Evolutionary conservation across 1,139 yeast genomes (phyloP), one percentile per base, ranked within the genome.

Genomic region (Kazachstania sp.): DNA sequence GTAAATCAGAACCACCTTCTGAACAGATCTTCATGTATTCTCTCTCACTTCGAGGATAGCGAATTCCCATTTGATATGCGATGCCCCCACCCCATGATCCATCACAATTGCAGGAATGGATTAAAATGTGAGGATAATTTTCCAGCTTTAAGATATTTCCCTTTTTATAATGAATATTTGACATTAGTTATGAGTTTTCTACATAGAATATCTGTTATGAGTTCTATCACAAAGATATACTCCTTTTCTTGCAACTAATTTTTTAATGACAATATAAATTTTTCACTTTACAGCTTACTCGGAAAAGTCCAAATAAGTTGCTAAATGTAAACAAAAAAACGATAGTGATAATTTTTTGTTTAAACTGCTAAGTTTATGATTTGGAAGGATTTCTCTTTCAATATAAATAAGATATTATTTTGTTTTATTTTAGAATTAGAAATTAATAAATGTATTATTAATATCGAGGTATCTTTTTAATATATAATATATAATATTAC

Each of bases 1-100:
- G 31, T 23, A 62, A 46, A 20, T 51, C 46, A 20, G 49, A 38
- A 9, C 58, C 59, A 45, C 51, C 49, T 43, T 50, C 40, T 7
- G 55, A 54, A 43, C 66, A 62, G 9, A 55, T 32, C 11, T 54
- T 50, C 13, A 51, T 45, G 43, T 62, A 62, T 4, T 54, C 57
- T n/a, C 47, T 44, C 42, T 60, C 64, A 34, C 64, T 54, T 23
- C 51, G 48, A 15, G 63, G 64, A 44, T 54, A 58, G 28, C 47
- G 51, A 6, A 45, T 38, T 15, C 56, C 62, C 34, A 61, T 40
- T 44, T 60, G 64, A 32, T 55, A 57, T 12, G 65, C 65, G 2
- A 86, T 77, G 0, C 95, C 95, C 0, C 86, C 92, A 3, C 95
- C 94, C 95, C 95, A 86, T 0, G 73, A 61, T 0, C 95, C 95